These are phyloP conservation scores for Eimeria praecox DNA, from an alignment of 169 alveolate species.

Conservation along the genomic window DNA sequence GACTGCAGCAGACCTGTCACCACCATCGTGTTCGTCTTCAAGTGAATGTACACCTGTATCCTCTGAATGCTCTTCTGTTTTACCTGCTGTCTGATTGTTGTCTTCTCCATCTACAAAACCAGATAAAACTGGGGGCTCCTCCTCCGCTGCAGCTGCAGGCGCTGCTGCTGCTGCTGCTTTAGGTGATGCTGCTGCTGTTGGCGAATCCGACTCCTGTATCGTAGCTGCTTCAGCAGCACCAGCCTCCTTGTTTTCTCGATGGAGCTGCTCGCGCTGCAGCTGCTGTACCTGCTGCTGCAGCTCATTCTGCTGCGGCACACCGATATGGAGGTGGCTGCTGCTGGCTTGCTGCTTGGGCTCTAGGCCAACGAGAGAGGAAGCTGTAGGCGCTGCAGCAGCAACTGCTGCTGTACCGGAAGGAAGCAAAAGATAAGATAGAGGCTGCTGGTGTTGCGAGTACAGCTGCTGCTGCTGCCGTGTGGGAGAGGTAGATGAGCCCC, in stretches of 20 bases:
- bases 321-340: neutral
- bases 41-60: neutral
- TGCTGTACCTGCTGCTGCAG: conserved; percentile 64
- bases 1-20: neutral
- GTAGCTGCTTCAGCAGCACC: neutral
- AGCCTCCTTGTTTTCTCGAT: neutral
- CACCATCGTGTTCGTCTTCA: neutral
- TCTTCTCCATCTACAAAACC: neutral
- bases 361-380: neutral
- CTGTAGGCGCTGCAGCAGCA: conserved; percentile 44
- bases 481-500: conserved; percentile 29
- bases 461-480: conserved; percentile 67
- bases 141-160: conserved; percentile 12
- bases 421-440: neutral
- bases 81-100: neutral
- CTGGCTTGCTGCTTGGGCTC: conserved; percentile 24
- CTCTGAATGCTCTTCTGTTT: neutral
- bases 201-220: neutral
- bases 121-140: neutral
- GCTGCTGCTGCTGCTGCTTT: conserved; percentile 5
- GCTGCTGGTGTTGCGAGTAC: conserved; percentile 64
- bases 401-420: conserved; percentile 21
- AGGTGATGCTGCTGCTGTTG: neutral
- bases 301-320: conserved; percentile 34
- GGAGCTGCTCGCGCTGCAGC: neutral